Evolutionary conservation across 495 filamentous ascomycete species (phyloP), one percentile per base, ranked within the genome.

Genomic region (Penicillium paradoxum): DNA sequence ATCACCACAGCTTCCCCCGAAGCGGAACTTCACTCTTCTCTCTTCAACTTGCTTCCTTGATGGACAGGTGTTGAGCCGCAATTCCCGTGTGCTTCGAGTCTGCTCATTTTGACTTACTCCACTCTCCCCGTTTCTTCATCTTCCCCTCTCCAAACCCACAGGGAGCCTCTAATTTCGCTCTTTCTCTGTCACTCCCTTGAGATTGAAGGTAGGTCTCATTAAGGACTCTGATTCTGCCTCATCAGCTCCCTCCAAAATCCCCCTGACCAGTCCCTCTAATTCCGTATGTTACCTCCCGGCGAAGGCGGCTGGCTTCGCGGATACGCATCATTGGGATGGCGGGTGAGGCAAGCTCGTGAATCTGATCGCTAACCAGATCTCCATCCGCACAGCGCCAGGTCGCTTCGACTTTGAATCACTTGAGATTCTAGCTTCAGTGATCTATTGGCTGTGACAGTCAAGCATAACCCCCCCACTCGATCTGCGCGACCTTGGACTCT

Each of bases 121-220:
- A 52, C 27, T 54, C 29, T 11, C 32, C 24, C 17, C 51, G 30
- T 40, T 49, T 48, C 36, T 42, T 54, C 36, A 29, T 47, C 34
- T 34, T 21, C 44, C 45, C 49, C 22, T 48, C 47, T 34, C 49
- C 45, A 37, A 39, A 60, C 49, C 54, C 60, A 47, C 63, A 53
- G 51, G 49, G 55, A 62, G 58, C 40, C 33, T 29, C 17, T 13
- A 44, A 45, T 33, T 46, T 49, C 58, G 54, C 37, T 38, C 29
- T 51, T 62, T 63, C 53, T 48, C 62, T 60, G 60, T 71, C 64
- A 63, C 54, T 68, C 63, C 58, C 67, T 66, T 56, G 41, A 52
- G 52, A 48, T 58, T 59, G 27, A 58, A 65, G 66, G 66, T 69
- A 59, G 37, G 59, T 17, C 32, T 22, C 22, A 17, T 33, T 13